These are phyloP conservation scores for Cydonia oblonga DNA, from an alignment of 331 rosid genomes.

Conservation along the genomic window DNA sequence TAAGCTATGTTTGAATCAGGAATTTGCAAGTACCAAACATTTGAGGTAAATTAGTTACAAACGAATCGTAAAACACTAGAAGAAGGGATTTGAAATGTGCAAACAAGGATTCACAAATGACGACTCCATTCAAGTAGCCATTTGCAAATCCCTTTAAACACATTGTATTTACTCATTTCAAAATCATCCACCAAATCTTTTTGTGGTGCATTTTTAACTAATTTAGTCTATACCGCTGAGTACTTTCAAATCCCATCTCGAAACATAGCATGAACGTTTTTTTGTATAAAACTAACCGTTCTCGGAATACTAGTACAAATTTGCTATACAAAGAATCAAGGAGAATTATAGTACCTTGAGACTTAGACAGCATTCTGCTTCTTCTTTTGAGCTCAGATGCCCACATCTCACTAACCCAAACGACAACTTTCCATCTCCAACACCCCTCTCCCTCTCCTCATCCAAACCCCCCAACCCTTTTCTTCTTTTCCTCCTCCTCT, in stretches of 20 bases:
- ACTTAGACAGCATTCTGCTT: slow-evolving; percentile 49
- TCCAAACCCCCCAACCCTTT: slow-evolving; percentile 13
- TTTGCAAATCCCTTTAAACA: not conserved
- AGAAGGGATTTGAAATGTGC: not conserved
- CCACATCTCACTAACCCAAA: slow-evolving; percentile 30
- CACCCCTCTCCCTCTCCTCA: slow-evolving; percentile 19
- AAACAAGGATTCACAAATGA: not conserved
- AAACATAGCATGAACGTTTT: not conserved
- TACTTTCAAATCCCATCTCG: not conserved
- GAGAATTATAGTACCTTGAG: slow-evolving; percentile 35
- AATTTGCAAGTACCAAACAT: not conserved
- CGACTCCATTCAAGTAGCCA: not conserved
- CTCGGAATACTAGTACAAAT: not conserved
- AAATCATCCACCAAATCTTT: not conserved
- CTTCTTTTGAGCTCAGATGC: slow-evolving; percentile 39
- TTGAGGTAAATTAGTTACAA: not conserved
- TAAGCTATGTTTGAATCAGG: not conserved
- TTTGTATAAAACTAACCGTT: too few species aligned
- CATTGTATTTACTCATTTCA: not conserved
- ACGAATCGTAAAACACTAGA: not conserved
- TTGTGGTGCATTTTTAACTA: not conserved
- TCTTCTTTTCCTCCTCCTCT: slow-evolving; percentile 24
- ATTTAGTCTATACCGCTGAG: too few species aligned
- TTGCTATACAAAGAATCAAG: not conserved
- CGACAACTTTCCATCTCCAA: slow-evolving; percentile 11